phyloP scores from a whole-genome alignment of 2,329 filamentous ascomycete species.

The Colletotrichum sp. region DNA sequence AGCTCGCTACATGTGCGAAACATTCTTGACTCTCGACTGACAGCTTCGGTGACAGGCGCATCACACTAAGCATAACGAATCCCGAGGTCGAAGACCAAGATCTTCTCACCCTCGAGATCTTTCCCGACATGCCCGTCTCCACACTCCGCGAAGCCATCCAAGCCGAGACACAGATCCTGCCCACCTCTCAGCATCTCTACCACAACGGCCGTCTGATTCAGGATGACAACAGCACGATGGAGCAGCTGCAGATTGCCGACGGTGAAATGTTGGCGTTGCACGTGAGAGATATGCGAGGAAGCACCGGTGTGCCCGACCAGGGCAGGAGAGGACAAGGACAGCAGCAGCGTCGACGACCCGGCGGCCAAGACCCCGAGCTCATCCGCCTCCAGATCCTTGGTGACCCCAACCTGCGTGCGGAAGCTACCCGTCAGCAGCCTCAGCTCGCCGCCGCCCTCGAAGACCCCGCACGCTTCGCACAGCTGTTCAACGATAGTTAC shows the following conservation, averaged over 20 bases:
- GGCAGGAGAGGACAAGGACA: constrained; percentile 42
- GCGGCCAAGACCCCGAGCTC: constrained; percentile 74
- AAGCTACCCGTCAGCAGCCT: constrained; percentile 75
- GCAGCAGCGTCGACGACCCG: constrained; percentile 35
- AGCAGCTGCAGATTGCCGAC: constrained; percentile 80
- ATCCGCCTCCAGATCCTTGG: constrained; percentile 83
- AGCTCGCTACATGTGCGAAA: background rate
- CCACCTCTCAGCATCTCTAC: constrained; percentile 81
- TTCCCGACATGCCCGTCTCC: constrained; percentile 80
- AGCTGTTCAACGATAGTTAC: constrained; percentile 71
- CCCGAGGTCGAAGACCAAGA: constrained; percentile 69
- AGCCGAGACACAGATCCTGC: constrained; percentile 78
- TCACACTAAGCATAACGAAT: constrained; percentile 85
- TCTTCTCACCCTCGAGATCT: constrained; percentile 82
- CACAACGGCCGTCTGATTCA: constrained; percentile 82
- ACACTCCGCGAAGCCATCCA: constrained; percentile 89
- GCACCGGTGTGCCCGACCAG: constrained; percentile 41
- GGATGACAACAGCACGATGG: constrained; percentile 80
- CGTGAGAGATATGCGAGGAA: constrained; percentile 65
- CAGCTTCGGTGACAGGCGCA: constrained; percentile 65
- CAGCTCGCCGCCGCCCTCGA: constrained; percentile 79
- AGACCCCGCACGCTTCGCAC: constrained; percentile 76
- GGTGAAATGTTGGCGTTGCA: constrained; percentile 93
- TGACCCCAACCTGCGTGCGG: constrained; percentile 73
- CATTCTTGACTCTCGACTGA: background rate